A percentile compares a stretch with the other conserved stretches of the same genome.
phyloP scores from a whole-genome alignment of 2,329 filamentous ascomycete genomes.

The Hypocrella siamensis region DNA sequence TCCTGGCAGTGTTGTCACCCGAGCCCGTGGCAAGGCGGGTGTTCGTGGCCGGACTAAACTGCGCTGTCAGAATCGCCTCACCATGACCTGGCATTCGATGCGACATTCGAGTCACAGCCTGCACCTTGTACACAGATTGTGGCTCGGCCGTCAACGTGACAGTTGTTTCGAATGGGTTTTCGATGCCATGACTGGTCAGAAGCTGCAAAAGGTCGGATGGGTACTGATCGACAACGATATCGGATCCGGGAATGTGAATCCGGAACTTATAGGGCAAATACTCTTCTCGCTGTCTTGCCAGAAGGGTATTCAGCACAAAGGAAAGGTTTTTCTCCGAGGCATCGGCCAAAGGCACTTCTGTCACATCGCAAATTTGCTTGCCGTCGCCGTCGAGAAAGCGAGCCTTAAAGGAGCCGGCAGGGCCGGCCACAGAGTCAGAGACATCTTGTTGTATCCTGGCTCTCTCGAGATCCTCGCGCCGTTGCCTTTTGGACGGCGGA shows the following conservation, averaged over 20 bases:
- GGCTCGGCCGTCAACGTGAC: slow-evolving; percentile 49
- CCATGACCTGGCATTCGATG: slow-evolving; percentile 83
- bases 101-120: slow-evolving; percentile 78
- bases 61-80: slow-evolving; percentile 71
- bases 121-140: slow-evolving; percentile 86
- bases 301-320: slow-evolving; percentile 67
- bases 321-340: slow-evolving; percentile 82
- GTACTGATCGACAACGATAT: slow-evolving; percentile 39
- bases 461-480: slow-evolving; percentile 56
- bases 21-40: slow-evolving; percentile 72
- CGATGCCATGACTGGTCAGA: slow-evolving; percentile 38
- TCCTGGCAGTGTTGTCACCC: slow-evolving; percentile 77
- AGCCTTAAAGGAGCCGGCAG: slow-evolving; percentile 64
- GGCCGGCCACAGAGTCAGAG: slow-evolving; percentile 46
- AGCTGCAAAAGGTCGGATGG: slow-evolving; percentile 38
- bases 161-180: slow-evolving; percentile 40
- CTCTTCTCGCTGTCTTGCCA: slow-evolving; percentile 50
- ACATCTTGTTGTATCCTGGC: slow-evolving; percentile 64
- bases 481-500: slow-evolving; percentile 80
- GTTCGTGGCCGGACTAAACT: slow-evolving; percentile 70
- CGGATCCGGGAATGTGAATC: slow-evolving; percentile 38
- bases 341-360: slow-evolving; percentile 66
- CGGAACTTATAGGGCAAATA: slow-evolving; percentile 47
- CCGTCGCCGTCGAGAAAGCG: slow-evolving; percentile 74
- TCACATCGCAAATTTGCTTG: slow-evolving; percentile 54